Percentiles rank a stretch among this genome's conserved stretches.
Conservation (phyloP, 202 grass and related monocot species). For the Setaria viridis region DNA sequence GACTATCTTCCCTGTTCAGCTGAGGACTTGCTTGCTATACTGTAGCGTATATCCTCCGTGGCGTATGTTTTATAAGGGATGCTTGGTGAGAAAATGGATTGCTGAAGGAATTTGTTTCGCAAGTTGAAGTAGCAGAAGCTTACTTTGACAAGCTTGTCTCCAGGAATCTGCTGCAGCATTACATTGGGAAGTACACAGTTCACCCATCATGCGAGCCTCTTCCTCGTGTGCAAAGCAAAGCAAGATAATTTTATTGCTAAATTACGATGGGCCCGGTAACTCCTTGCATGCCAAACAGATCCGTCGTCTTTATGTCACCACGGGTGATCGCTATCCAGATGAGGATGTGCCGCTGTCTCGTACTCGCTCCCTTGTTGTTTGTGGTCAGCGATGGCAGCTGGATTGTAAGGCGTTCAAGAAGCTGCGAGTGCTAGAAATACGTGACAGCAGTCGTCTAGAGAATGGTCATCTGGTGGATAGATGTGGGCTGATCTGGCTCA, state of each 20-base stretch:
- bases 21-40: slow-evolving; percentile 23
- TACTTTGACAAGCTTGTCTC: not conserved
- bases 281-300: not conserved
- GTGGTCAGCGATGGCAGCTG: no score
- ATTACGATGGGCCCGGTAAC: no score
- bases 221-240: not conserved
- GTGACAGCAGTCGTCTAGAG: not conserved
- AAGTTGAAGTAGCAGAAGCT: not conserved
- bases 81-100: slow-evolving; percentile 15
- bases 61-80: not conserved
- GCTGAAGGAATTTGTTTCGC: slow-evolving; percentile 5
- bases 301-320: not conserved
- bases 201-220: not conserved
- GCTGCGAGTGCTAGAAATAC: slow-evolving; percentile 5
- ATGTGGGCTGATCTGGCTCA: not conserved
- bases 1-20: not conserved
- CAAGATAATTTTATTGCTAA: slow-evolving; percentile 29
- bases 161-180: not conserved
- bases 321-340: not conserved
- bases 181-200: no score
- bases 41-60: not conserved
- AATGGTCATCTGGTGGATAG: not conserved
- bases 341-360: not conserved
- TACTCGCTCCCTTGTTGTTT: not conserved
- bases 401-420: not conserved